phyloP scores from a whole-genome alignment of 129 eudicot genomes.

The Kitagawia praeruptora region DNA sequence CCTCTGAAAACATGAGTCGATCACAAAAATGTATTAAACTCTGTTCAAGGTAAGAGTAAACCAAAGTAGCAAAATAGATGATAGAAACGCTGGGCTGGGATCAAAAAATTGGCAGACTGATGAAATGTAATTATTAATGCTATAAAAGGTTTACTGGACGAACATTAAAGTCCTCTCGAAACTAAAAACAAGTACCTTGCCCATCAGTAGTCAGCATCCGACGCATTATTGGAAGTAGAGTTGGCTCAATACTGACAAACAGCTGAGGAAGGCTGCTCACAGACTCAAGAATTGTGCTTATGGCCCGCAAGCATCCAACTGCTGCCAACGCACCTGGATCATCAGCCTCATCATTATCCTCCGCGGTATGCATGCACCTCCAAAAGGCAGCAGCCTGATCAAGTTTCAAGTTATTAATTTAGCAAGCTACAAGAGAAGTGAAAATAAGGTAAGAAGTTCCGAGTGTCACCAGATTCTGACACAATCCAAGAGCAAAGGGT shows the following conservation, averaged over 20 bases:
- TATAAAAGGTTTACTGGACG: background rate
- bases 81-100: background rate
- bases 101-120: background rate
- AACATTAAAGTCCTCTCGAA: background rate
- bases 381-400: conserved; percentile 93
- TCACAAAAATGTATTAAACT: background rate
- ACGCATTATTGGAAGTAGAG: conserved; percentile 72
- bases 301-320: conserved; percentile 96
- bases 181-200: conserved; percentile 45
- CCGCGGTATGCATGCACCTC: conserved; percentile 79
- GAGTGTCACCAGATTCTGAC: conserved; percentile 78
- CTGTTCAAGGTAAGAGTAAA: no score
- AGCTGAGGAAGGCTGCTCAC: conserved; percentile 87
- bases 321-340: conserved; percentile 99
- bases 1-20: conserved; percentile 51
- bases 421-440: background rate
- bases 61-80: background rate
- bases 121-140: background rate
- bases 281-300: conserved; percentile 93
- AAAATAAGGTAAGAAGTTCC: background rate
- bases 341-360: conserved; percentile 87
- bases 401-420: background rate
- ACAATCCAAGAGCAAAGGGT: conserved; percentile 91
- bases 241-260: conserved; percentile 70
- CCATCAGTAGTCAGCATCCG: conserved; percentile 85